Evolutionary conservation across 2,329 filamentous ascomycete genomes (phyloP).

Genomic region (Fusarium nematophilum): DNA sequence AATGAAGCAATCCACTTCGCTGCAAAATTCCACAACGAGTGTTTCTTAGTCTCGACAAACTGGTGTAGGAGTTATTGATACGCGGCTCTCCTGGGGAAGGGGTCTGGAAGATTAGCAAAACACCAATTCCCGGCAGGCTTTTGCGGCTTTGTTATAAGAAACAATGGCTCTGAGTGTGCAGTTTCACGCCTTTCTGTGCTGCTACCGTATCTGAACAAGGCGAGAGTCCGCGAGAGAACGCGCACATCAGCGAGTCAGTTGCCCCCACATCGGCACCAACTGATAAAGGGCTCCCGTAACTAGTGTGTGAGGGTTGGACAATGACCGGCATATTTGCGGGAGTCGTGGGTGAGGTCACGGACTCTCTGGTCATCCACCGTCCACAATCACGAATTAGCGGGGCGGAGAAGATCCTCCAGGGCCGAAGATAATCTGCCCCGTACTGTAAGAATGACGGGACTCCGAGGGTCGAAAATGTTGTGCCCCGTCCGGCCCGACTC

Average conservation of each 20-base stretch:
- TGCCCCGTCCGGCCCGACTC: conserved; percentile 23
- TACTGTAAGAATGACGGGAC: not conserved
- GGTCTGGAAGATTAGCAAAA: not conserved
- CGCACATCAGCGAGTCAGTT: conserved; percentile 4
- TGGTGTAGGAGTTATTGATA: too few relatives aligned
- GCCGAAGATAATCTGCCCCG: not conserved
- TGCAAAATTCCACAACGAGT: too few relatives aligned
- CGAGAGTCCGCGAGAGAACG: not conserved
- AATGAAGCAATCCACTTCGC: not conserved
- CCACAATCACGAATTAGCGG: too few relatives aligned
- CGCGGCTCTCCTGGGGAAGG: not conserved
- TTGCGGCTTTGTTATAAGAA: conserved; percentile 7
- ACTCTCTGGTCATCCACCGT: too few relatives aligned
- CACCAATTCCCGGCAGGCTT: not conserved
- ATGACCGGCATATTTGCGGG: too few relatives aligned
- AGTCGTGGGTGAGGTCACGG: too few relatives aligned
- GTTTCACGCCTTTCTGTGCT: too few relatives aligned
- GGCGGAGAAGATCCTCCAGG: not conserved
- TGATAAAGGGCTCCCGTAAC: not conserved
- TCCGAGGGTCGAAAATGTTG: conserved; percentile 1
- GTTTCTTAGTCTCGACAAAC: too few relatives aligned
- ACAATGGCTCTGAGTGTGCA: not conserved
- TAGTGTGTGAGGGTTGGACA: not conserved
- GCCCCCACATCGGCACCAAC: conserved; percentile 5
- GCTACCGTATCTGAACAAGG: too few relatives aligned